Evolutionary conservation across 139 green algal species (phyloP).

Genomic region (Haematococcus sp.): DNA sequence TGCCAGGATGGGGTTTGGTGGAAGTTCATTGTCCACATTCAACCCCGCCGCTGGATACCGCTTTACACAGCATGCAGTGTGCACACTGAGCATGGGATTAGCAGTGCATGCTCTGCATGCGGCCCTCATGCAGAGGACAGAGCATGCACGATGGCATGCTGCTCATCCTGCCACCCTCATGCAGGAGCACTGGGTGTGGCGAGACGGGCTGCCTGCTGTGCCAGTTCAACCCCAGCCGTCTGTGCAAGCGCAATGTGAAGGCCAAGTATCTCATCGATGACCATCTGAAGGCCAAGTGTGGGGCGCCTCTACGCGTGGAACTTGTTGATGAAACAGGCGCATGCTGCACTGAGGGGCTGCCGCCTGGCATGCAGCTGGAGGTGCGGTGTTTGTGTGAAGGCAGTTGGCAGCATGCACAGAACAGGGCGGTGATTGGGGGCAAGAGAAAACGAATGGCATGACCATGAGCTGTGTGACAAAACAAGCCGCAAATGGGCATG

Average conservation of each 20-base stretch:
- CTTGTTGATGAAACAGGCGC: slow-evolving; percentile 41
- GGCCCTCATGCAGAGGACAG: too few species aligned
- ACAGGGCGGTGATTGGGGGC: neutral
- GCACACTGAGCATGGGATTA: too few species aligned
- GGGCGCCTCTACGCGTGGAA: slow-evolving; percentile 51
- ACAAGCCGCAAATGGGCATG: too few species aligned
- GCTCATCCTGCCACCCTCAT: neutral
- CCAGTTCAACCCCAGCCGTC: slow-evolving; percentile 61
- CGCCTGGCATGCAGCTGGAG: slow-evolving; percentile 48
- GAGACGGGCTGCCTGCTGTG: slow-evolving; percentile 50
- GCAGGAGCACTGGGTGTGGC: slow-evolving; percentile 56
- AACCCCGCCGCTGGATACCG: too few species aligned
- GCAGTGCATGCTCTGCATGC: too few species aligned
- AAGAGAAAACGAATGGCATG: neutral
- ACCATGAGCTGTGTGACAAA: too few species aligned
- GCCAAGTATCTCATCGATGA: slow-evolving; percentile 67
- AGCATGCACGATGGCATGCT: too few species aligned
- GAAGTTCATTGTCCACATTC: neutral
- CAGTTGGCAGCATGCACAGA: neutral
- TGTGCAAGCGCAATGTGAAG: slow-evolving; percentile 65
- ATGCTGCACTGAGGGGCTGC: slow-evolving; percentile 42
- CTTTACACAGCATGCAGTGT: too few species aligned
- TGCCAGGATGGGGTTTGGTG: neutral
- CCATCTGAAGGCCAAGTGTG: slow-evolving; percentile 58
- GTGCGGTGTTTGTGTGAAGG: slow-evolving; percentile 7